Evolutionary conservation across 768 basidiomycete genomes (phyloP).

Genomic region (Serpula lacrymans): DNA sequence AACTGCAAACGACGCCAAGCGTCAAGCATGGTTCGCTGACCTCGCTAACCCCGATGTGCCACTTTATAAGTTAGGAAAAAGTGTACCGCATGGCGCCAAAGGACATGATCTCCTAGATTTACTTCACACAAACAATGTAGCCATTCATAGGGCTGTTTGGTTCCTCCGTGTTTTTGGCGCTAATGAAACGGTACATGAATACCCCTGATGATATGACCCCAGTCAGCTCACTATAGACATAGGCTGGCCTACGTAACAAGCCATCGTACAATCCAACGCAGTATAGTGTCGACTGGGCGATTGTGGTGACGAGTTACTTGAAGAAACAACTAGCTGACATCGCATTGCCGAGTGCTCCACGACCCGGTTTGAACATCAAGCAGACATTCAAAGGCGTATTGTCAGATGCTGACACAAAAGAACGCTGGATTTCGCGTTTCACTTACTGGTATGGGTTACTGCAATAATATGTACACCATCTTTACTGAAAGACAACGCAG

Average conservation of each 20-base stretch:
- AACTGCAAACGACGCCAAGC: slow-evolving; percentile 74
- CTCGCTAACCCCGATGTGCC: slow-evolving; percentile 80
- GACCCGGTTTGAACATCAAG: slow-evolving; percentile 76
- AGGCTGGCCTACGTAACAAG: slow-evolving; percentile 76
- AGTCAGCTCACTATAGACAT: slow-evolving; percentile 4
- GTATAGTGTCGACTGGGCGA: slow-evolving; percentile 85
- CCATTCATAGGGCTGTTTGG: slow-evolving; percentile 82
- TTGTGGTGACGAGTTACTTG: slow-evolving; percentile 73
- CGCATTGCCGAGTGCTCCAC: slow-evolving; percentile 72
- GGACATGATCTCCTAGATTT: slow-evolving; percentile 82
- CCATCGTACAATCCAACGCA: slow-evolving; percentile 78
- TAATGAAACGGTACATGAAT: slow-evolving; percentile 66
- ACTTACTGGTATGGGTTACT: slow-evolving; percentile 58
- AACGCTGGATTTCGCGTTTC: slow-evolving; percentile 77
- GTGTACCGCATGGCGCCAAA: slow-evolving; percentile 83
- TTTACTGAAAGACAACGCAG: slow-evolving; percentile 32
- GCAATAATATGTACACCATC: background rate
- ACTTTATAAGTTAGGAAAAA: slow-evolving; percentile 76
- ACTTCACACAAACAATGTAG: slow-evolving; percentile 71
- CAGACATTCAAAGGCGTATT: slow-evolving; percentile 81
- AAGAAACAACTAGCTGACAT: slow-evolving; percentile 83
- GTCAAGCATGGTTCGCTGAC: slow-evolving; percentile 81
- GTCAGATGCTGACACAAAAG: slow-evolving; percentile 64
- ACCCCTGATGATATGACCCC: background rate
- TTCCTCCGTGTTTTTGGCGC: slow-evolving; percentile 83